These are phyloP conservation scores for Chytriomyces sp. DNA, from an alignment of 192 early-diverging fungal species.

Conservation along the genomic window DNA sequence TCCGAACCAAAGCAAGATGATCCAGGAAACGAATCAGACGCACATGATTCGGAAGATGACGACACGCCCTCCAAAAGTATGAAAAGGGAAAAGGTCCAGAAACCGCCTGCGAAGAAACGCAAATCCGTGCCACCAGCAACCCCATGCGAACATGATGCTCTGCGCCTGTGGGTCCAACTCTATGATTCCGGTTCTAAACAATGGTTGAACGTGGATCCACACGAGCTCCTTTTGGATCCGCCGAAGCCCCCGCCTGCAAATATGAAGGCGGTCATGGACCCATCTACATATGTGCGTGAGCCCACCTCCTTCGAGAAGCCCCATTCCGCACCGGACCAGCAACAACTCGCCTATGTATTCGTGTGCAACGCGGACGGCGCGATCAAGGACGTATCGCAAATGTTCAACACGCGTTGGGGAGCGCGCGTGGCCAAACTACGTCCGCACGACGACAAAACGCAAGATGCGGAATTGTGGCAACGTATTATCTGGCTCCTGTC, in stretches of 20 bases:
- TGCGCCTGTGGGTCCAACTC: constrained; percentile 42
- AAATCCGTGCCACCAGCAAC: too few relatives aligned
- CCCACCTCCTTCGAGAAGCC: constrained; percentile 56
- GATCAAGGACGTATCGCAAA: constrained; percentile 12
- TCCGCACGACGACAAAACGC: not conserved
- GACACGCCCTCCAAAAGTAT: not conserved
- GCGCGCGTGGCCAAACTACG: constrained; percentile 14
- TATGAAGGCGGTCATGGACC: constrained; percentile 47
- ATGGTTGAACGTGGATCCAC: constrained; percentile 27
- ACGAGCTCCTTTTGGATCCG: constrained; percentile 61
- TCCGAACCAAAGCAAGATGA: not conserved
- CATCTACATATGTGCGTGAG: constrained; percentile 27
- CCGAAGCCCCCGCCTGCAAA: constrained; percentile 49
- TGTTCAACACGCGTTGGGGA: constrained; percentile 11
- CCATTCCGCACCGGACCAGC: constrained; percentile 36
- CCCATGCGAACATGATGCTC: constrained; percentile 38
- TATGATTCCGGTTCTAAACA: constrained; percentile 3
- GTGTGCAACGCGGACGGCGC: constrained; percentile 24
- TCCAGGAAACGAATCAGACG: too few relatives aligned
- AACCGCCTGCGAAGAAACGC: too few relatives aligned
- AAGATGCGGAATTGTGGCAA: constrained; percentile 39
- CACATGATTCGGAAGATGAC: not conserved
- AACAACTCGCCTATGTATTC: constrained; percentile 61
- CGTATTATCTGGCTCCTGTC: constrained; percentile 40
- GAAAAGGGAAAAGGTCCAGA: not conserved